A percentile compares a stretch with the other conserved stretches of the same genome.
phyloP scores from a whole-genome alignment of 805 yeast genomes.

The Cyberlindnera saturnus region DNA sequence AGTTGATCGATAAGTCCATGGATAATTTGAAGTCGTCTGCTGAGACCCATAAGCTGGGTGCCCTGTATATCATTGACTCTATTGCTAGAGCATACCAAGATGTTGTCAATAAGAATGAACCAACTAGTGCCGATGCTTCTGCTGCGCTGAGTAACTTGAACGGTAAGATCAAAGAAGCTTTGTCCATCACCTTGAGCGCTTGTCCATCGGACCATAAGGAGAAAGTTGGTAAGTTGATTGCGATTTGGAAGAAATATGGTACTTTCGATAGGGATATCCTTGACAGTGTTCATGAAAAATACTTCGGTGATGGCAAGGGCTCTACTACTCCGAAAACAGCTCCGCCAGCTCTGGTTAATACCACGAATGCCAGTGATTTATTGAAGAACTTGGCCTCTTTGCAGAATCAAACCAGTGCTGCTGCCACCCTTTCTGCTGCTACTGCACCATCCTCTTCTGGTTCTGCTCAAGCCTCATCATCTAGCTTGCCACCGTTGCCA shows the following conservation, averaged over 20 bases:
- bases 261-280: conserved; percentile 63
- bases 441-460: conserved; percentile 5
- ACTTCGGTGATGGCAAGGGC: conserved; percentile 34
- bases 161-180: conserved; percentile 53
- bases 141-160: conserved; percentile 66
- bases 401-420: conserved; percentile 2
- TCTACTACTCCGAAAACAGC: conserved; percentile 65
- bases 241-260: conserved; percentile 85
- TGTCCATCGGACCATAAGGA: conserved; percentile 54
- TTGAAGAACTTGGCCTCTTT: conserved; percentile 65
- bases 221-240: conserved; percentile 78
- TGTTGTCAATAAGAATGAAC: conserved; percentile 59
- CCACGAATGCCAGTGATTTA: conserved; percentile 47
- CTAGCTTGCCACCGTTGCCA: conserved; percentile 21
- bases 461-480: conserved; percentile 1
- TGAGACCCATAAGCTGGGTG: conserved; percentile 80
- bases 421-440: conserved; percentile 7
- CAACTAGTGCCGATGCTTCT: conserved; percentile 73
- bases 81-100: conserved; percentile 82
- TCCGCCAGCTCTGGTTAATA: conserved; percentile 33
- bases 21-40: conserved; percentile 69
- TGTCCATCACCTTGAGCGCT: conserved; percentile 57
- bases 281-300: conserved; percentile 48
- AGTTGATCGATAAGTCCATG: conserved; percentile 51
- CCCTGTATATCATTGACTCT: conserved; percentile 87